Percentiles rank a stretch among this genome's conserved stretches.
These are phyloP conservation scores for Ceratobasidium sp. DNA, from an alignment of 1,284 basidiomycete genomes.

Conservation along the genomic window DNA sequence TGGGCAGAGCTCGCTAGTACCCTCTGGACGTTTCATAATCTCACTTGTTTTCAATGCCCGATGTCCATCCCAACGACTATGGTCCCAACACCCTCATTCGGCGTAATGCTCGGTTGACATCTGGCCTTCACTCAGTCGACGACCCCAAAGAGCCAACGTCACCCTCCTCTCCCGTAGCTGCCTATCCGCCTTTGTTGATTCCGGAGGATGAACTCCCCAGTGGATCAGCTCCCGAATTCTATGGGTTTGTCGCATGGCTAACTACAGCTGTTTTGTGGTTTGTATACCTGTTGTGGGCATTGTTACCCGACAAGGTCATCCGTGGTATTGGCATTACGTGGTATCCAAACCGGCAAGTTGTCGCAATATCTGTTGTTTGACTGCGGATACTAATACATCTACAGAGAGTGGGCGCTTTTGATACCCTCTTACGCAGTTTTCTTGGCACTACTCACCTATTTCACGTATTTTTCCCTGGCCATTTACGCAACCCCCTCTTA, in stretches of 20 bases:
- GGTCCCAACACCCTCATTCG: background rate
- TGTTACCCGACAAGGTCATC: slow-evolving; percentile 66
- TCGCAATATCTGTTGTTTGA: background rate
- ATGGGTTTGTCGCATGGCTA: slow-evolving; percentile 86
- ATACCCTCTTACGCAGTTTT: slow-evolving; percentile 84
- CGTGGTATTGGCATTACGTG: slow-evolving; percentile 74
- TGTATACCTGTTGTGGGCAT: slow-evolving; percentile 75
- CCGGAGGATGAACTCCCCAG: slow-evolving; percentile 58
- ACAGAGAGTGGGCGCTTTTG: slow-evolving; percentile 86
- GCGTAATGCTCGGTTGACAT: background rate
- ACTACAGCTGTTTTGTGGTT: slow-evolving; percentile 77
- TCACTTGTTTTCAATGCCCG: background rate
- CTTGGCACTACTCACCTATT: slow-evolving; percentile 78
- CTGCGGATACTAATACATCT: slow-evolving; percentile 5
- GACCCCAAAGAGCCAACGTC: slow-evolving; percentile 58
- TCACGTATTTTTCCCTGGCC: slow-evolving; percentile 79
- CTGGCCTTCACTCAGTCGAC: slow-evolving; percentile 10
- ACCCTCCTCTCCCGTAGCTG: slow-evolving; percentile 65
- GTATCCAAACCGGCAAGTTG: slow-evolving; percentile 84
- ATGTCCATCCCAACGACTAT: background rate
- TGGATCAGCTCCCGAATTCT: slow-evolving; percentile 79
- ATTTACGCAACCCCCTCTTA: slow-evolving; percentile 77
- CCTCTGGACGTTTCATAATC: background rate
- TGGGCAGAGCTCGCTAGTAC: too few species aligned
- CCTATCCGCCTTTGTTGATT: slow-evolving; percentile 59